A percentile compares a stretch with the other conserved stretches of the same genome.
Conservation (phyloP, 345 rosid species). For the Aurinia saxatilis region DNA sequence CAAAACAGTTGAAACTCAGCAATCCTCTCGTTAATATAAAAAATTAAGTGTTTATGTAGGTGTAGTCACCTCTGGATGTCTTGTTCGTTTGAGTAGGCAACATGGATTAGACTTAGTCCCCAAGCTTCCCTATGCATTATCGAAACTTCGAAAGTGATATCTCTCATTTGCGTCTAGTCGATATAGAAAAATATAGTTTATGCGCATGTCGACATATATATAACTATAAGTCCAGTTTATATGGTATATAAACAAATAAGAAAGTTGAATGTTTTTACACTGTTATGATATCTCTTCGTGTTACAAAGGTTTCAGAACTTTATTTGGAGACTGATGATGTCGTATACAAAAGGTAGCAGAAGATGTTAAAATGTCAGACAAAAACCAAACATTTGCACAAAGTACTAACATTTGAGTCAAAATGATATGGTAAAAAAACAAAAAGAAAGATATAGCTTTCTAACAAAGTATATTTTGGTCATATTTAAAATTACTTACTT, state of each 20-base stretch:
- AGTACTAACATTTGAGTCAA: constrained; percentile 1
- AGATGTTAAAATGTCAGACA: neutral
- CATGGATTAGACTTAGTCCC: neutral
- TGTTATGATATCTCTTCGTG: too few species aligned
- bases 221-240: neutral
- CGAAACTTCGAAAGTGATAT: neutral
- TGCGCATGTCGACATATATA: constrained; percentile 14
- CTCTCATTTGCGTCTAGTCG: neutral
- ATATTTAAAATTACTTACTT: neutral
- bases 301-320: neutral
- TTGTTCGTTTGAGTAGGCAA: too few species aligned
- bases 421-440: neutral
- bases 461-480: constrained; percentile 8
- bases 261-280: neutral
- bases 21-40: too few species aligned
- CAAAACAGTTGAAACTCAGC: too few species aligned
- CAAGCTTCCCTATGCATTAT: neutral
- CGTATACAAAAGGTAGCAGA: neutral
- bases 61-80: too few species aligned
- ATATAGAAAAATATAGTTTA: neutral
- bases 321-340: neutral
- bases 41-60: too few species aligned
- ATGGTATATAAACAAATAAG: neutral
- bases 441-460: neutral
- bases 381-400: neutral